phyloP scores from a whole-genome alignment of 2,329 filamentous ascomycete species.

The Blastomyces gilchristii region DNA sequence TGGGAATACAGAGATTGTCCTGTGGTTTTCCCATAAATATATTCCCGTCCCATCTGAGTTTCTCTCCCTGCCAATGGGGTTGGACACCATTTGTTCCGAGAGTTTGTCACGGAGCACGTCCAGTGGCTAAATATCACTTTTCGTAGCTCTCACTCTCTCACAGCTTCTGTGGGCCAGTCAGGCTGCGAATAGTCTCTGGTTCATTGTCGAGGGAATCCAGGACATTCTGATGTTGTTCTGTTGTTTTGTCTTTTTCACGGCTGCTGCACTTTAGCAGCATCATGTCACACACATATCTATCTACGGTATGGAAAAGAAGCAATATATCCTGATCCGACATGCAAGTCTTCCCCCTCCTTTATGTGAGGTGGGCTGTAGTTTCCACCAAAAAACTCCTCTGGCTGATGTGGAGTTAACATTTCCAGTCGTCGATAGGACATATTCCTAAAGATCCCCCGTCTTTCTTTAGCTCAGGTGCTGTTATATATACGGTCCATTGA shows the following conservation, averaged over 20 bases:
- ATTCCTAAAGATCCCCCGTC: too few relatives aligned
- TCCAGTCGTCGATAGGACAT: neutral
- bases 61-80: neutral
- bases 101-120: neutral
- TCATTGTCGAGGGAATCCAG: neutral
- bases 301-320: conserved; percentile 25
- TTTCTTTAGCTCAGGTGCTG: neutral
- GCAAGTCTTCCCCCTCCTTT: neutral
- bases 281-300: conserved; percentile 23
- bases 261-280: neutral
- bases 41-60: neutral
- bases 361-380: neutral
- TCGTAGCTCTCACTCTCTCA: neutral
- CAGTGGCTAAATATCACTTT: neutral
- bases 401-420: neutral
- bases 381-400: neutral
- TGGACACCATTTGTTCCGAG: too few relatives aligned
- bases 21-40: neutral
- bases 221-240: conserved; percentile 4
- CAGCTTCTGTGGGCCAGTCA: neutral
- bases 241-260: neutral
- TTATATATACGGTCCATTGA: neutral
- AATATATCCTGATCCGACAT: conserved; percentile 4
- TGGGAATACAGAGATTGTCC: neutral
- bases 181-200: neutral